Conservation (phyloP, 305 asterid species). For the Andrographis paniculata region DNA sequence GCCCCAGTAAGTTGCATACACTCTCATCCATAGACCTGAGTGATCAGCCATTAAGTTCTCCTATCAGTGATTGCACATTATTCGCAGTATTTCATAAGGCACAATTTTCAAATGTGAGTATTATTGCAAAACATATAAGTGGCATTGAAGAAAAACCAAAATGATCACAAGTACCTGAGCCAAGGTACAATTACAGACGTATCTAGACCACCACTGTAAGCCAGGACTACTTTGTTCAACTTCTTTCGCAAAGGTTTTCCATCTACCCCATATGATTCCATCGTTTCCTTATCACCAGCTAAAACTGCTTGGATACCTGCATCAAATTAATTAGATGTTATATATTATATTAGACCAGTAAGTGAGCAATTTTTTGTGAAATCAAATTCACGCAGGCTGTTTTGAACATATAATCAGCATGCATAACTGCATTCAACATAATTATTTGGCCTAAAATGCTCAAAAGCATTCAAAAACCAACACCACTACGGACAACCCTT, state of each 20-base stretch:
- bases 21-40: background rate
- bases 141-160: background rate
- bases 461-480: too few relatives aligned
- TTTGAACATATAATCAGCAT: too few relatives aligned
- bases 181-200: slow-evolving; percentile 98
- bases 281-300: slow-evolving; percentile 47
- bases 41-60: background rate
- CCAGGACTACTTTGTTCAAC: slow-evolving; percentile 87
- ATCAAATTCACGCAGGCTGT: too few relatives aligned
- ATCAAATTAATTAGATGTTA: slow-evolving; percentile 6
- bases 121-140: background rate
- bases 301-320: slow-evolving; percentile 62
- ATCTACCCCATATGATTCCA: slow-evolving; percentile 26
- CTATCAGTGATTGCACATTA: too few relatives aligned
- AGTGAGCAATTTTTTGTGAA: too few relatives aligned
- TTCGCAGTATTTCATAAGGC: too few relatives aligned
- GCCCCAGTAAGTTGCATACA: background rate
- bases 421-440: too few relatives aligned
- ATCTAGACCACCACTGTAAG: slow-evolving; percentile 95
- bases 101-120: background rate
- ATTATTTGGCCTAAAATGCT: too few relatives aligned
- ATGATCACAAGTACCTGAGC: slow-evolving; percentile 50
- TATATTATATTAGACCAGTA: background rate
- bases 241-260: slow-evolving; percentile 49
- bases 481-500: too few relatives aligned